phyloP scores from a whole-genome alignment of 1,139 yeast genomes.

The Saccharomyces hybrid region DNA sequence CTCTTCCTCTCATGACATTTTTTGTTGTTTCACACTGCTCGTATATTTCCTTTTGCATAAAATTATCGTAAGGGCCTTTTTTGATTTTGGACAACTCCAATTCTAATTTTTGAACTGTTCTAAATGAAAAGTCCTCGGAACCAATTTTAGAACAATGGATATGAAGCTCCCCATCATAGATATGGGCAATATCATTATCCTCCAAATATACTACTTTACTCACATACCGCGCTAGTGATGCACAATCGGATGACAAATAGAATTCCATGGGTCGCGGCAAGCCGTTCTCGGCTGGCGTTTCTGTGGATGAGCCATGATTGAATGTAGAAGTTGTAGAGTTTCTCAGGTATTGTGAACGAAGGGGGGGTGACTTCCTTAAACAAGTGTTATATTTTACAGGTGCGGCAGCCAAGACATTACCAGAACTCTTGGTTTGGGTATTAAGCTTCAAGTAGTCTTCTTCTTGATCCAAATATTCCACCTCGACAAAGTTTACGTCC shows the following conservation, averaged over 20 bases:
- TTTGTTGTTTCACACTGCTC: conserved; percentile 96
- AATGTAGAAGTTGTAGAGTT: conserved; percentile 38
- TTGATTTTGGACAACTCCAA: conserved; percentile 95
- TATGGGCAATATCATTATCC: conserved; percentile 98
- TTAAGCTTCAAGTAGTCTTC: conserved; percentile 34
- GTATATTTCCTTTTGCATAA: conserved; percentile 97
- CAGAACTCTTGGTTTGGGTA: conserved; percentile 10
- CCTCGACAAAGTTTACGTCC: conserved; percentile 96
- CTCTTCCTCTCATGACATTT: conserved; percentile 98
- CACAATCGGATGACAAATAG: conserved; percentile 93
- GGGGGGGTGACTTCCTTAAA: conserved; percentile 9
- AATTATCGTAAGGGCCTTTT: conserved; percentile 94
- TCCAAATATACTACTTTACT: conserved; percentile 92
- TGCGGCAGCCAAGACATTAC: not conserved
- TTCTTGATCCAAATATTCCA: conserved; percentile 73
- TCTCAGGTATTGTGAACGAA: conserved; percentile 12
- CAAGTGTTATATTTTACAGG: not conserved
- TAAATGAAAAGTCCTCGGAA: conserved; percentile 83
- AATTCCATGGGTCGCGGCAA: conserved; percentile 92
- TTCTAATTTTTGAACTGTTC: conserved; percentile 94
- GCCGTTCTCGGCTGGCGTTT: conserved; percentile 85
- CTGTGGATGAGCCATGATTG: conserved; percentile 87
- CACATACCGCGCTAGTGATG: conserved; percentile 93
- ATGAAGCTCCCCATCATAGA: conserved; percentile 95
- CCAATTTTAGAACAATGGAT: conserved; percentile 92